Conservation (phyloP, 441 rosid species). For the Dalechampia spathulata region DNA sequence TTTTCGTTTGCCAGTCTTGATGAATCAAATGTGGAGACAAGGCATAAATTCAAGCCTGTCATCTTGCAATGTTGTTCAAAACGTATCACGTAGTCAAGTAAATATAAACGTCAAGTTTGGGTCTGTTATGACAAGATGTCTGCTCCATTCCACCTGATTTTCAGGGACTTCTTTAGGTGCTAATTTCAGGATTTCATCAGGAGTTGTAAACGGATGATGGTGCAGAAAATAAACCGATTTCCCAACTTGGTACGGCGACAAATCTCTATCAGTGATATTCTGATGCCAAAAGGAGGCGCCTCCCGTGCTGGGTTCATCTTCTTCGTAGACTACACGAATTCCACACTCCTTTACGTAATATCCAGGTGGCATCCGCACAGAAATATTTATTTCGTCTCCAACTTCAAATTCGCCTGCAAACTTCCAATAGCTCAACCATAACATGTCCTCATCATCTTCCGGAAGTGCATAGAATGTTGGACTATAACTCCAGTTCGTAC, state of each 20-base stretch:
- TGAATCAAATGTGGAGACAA: no score
- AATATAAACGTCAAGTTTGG: neutral
- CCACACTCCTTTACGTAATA: slow-evolving; percentile 16
- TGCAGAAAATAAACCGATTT: slow-evolving; percentile 14
- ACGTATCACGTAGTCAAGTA: no score
- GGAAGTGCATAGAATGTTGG: slow-evolving; percentile 14
- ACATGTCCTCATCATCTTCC: slow-evolving; percentile 12
- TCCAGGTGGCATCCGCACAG: slow-evolving; percentile 9
- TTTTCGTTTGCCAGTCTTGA: no score
- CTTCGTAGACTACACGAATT: slow-evolving; percentile 2
- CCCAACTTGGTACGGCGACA: slow-evolving; percentile 10
- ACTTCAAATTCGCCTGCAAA: slow-evolving; percentile 12
- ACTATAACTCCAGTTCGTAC: slow-evolving; percentile 10
- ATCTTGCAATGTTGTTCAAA: no score
- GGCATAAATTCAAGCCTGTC: no score
- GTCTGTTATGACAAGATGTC: neutral
- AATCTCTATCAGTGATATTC: slow-evolving; percentile 13
- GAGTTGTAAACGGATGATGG: slow-evolving; percentile 21
- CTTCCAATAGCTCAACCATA: slow-evolving; percentile 16
- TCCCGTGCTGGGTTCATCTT: neutral
- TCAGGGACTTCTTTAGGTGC: neutral
- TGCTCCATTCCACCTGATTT: neutral
- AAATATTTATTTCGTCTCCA: slow-evolving; percentile 17
- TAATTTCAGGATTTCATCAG: slow-evolving; percentile 10
- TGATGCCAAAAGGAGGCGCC: neutral